Conservation (phyloP, 768 basidiomycete species). For the Pleurotus platypus region DNA sequence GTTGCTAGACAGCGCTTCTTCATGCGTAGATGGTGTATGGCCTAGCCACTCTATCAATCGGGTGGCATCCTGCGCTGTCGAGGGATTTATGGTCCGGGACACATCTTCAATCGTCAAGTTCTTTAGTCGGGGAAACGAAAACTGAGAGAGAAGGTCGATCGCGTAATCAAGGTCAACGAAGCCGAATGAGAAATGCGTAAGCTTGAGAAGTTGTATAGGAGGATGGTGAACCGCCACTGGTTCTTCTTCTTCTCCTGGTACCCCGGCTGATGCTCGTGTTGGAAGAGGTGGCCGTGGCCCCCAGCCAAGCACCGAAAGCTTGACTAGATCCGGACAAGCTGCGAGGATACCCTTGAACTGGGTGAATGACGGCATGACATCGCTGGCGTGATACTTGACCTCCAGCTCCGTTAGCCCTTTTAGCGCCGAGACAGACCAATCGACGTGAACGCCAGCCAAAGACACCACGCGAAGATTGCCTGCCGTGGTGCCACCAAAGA, state of each 20-base stretch:
- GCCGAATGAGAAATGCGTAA: slow-evolving; percentile 36
- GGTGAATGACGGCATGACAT: slow-evolving; percentile 49
- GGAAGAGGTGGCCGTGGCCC: slow-evolving; percentile 32
- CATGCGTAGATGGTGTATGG: no score
- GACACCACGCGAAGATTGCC: slow-evolving; percentile 35
- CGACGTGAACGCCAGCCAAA: slow-evolving; percentile 55
- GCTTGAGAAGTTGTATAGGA: slow-evolving; percentile 20
- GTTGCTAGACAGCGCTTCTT: no score
- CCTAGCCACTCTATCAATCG: slow-evolving; percentile 31
- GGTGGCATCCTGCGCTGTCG: slow-evolving; percentile 29
- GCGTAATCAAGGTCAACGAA: slow-evolving; percentile 39
- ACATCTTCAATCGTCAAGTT: slow-evolving; percentile 38
- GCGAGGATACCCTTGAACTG: slow-evolving; percentile 42
- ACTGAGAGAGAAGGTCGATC: slow-evolving; percentile 30
- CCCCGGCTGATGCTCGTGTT: background rate
- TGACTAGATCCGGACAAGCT: slow-evolving; percentile 36
- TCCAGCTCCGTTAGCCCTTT: slow-evolving; percentile 42
- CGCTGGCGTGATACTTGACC: slow-evolving; percentile 52
- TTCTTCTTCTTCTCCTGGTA: background rate
- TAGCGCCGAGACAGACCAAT: slow-evolving; percentile 43
- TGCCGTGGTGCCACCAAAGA: slow-evolving; percentile 40
- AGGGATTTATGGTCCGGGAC: slow-evolving; percentile 30
- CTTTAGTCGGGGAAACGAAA: slow-evolving; percentile 24
- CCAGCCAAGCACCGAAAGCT: slow-evolving; percentile 50
- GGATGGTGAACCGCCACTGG: slow-evolving; percentile 8